Evolutionary conservation across 116 monocot species (phyloP), one percentile per base, ranked within the genome.

Genomic region (Posidonia oceanica): DNA sequence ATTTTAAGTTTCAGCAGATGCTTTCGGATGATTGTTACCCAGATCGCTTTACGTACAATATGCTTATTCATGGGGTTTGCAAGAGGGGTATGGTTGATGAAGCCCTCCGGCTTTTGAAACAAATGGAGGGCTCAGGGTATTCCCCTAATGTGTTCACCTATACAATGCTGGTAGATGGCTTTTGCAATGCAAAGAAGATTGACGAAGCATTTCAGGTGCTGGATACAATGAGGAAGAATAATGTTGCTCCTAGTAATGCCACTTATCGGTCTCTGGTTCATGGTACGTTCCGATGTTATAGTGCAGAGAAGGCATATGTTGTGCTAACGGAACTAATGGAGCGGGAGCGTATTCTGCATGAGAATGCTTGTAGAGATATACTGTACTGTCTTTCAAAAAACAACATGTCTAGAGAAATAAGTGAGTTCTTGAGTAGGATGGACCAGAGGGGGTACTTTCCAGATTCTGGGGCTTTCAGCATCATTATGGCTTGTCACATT

Each of bases 1-100:
- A 97, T 66, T 77, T 87, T 56, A 91, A 83, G 78, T 97, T 91
- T 73, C 89, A 91, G 48, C 97, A 97, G 62, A 97, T 97, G 97
- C 70, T 75, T 17, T 86, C 97, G 3, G 87, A 97, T 65, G 70
- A 74, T 41, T 97, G 97, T 66, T 18, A 36, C 3, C 89, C 87
- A 0, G 97, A 97, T 72, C 73, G 80, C 20, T 91, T 91, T 68
- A 97, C 97, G 17, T 97, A 91, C 69, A 91, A 97, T 75, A 53
- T 78, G 14, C 84, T 89, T 14, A 87, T 97, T 37, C 91, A 91
- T 72, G 92, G 91, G 54, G 89, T 91, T 36, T 97, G 97, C 71
- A 91, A 82, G 67, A 59, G 51, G 23, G 92, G 92, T 5, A 91
- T 97, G 11, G 80, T 89, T 5, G 89, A 89, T 3, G 97, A 97